Conservation (phyloP, 768 basidiomycete genomes). For the Phaeotremella skinneri region DNA sequence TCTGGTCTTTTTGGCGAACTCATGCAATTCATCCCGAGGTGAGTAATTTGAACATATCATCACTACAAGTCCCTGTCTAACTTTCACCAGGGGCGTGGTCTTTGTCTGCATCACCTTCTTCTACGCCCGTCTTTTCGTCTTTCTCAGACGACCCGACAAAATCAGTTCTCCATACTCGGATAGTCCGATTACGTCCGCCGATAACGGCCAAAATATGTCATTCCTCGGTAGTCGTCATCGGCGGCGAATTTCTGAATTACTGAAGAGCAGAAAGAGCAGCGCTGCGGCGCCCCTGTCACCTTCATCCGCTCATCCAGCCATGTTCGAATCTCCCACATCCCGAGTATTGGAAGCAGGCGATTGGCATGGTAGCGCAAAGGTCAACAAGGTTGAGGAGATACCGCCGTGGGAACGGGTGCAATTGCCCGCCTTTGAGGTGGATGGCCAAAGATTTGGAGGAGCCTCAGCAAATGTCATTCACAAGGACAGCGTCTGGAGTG, state of each 20-base stretch:
- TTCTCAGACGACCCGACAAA: slow-evolving; percentile 52
- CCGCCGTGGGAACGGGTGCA: slow-evolving; percentile 52
- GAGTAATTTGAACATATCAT: neutral
- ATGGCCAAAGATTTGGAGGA: slow-evolving; percentile 42
- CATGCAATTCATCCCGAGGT: slow-evolving; percentile 51
- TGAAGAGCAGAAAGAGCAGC: slow-evolving; percentile 2
- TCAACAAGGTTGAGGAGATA: slow-evolving; percentile 18
- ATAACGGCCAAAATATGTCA: neutral
- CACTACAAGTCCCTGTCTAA: neutral
- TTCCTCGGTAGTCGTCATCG: slow-evolving; percentile 1
- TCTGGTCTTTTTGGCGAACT: slow-evolving; percentile 49
- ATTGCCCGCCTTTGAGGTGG: slow-evolving; percentile 48
- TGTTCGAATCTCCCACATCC: neutral
- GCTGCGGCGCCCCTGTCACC: neutral
- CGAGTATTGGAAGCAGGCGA: neutral
- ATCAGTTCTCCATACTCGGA: slow-evolving; percentile 44
- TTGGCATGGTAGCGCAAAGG: neutral
- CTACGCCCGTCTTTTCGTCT: slow-evolving; percentile 51
- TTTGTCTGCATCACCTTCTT: slow-evolving; percentile 46
- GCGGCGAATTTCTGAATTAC: neutral
- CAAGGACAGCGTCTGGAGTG: slow-evolving; percentile 19
- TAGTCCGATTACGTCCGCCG: slow-evolving; percentile 6
- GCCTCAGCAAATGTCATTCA: slow-evolving; percentile 8
- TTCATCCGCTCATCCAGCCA: neutral
- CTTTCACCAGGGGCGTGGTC: slow-evolving; percentile 39